A percentile compares a stretch with the other conserved stretches of the same genome.
These are phyloP conservation scores for Colletotrichum sansevieriae DNA, from an alignment of 2,329 filamentous ascomycete genomes.

Conservation along the genomic window DNA sequence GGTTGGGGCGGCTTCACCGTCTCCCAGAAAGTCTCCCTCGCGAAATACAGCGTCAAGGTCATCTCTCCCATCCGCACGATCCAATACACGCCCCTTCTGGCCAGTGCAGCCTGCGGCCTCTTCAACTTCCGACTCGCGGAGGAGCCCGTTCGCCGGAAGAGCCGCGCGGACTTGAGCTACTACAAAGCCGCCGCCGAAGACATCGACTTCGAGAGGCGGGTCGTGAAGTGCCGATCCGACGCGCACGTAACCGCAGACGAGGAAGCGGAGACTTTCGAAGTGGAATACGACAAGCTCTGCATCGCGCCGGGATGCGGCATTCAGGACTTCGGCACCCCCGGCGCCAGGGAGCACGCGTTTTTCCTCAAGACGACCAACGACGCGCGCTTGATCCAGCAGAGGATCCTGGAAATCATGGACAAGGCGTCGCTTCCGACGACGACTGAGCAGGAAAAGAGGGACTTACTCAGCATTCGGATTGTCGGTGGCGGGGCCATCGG, in stretches of 20 bases:
- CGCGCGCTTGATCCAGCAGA: conserved; percentile 95
- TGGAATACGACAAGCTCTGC: conserved; percentile 97
- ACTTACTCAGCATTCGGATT: conserved; percentile 94
- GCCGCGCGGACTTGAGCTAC: conserved; percentile 95
- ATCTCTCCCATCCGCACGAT: conserved; percentile 99
- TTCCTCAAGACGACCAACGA: conserved; percentile 99
- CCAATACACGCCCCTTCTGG: conserved; percentile 97
- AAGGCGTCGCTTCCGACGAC: conserved; percentile 94
- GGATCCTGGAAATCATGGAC: conserved; percentile 99
- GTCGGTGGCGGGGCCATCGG: conserved; percentile 94
- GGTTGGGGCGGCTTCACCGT: conserved; percentile 76
- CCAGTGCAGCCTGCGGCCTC: conserved; percentile 95
- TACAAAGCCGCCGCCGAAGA: conserved; percentile 98
- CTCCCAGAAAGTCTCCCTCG: conserved; percentile 80
- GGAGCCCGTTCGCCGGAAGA: conserved; percentile 96
- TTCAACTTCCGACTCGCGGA: conserved; percentile 99
- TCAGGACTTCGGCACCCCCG: conserved; percentile 96
- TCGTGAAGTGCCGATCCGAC: conserved; percentile 89
- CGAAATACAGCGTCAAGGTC: conserved; percentile 99
- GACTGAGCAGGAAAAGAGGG: conserved; percentile 92
- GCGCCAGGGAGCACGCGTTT: conserved; percentile 93
- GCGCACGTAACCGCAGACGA: conserved; percentile 87
- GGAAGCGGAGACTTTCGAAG: conserved; percentile 79
- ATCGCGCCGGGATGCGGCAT: conserved; percentile 98
- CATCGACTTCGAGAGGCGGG: conserved; percentile 90